Conservation (phyloP, 805 yeast genomes). For the Allodekkera sacchari region DNA sequence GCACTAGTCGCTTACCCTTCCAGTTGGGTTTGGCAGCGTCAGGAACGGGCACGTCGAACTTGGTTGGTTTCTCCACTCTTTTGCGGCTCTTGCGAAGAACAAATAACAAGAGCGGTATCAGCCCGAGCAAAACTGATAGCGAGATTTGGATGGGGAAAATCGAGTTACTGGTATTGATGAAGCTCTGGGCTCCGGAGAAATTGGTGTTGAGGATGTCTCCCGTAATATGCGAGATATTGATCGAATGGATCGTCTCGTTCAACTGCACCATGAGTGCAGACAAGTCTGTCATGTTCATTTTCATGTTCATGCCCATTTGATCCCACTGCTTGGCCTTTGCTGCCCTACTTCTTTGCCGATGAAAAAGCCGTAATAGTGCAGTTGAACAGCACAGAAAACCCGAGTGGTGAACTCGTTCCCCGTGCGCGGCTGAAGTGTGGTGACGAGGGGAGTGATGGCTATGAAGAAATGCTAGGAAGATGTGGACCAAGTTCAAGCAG, state of each 20-base stretch:
- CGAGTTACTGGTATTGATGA: slow-evolving; percentile 5
- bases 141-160: slow-evolving; percentile 23
- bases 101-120: slow-evolving; percentile 15
- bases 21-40: slow-evolving; percentile 81
- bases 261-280: slow-evolving; percentile 15
- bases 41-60: slow-evolving; percentile 52
- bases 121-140: slow-evolving; percentile 18
- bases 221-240: slow-evolving; percentile 12
- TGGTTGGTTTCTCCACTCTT: slow-evolving; percentile 28
- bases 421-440: too few species aligned
- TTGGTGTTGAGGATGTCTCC: slow-evolving; percentile 9
- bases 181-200: slow-evolving; percentile 7
- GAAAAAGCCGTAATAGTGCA: too few species aligned
- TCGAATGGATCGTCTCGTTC: slow-evolving; percentile 15
- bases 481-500: too few species aligned
- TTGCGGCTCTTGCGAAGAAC: slow-evolving; percentile 17
- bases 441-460: too few species aligned
- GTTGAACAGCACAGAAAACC: too few species aligned
- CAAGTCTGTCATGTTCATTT: slow-evolving; percentile 13
- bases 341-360: too few species aligned
- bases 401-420: too few species aligned
- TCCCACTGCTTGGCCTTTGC: too few species aligned
- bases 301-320: too few species aligned
- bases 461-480: too few species aligned
- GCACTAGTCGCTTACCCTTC: slow-evolving; percentile 77